Evolutionary conservation across 106 monocot species (phyloP).

Genomic region (Dendrobium nobile): DNA sequence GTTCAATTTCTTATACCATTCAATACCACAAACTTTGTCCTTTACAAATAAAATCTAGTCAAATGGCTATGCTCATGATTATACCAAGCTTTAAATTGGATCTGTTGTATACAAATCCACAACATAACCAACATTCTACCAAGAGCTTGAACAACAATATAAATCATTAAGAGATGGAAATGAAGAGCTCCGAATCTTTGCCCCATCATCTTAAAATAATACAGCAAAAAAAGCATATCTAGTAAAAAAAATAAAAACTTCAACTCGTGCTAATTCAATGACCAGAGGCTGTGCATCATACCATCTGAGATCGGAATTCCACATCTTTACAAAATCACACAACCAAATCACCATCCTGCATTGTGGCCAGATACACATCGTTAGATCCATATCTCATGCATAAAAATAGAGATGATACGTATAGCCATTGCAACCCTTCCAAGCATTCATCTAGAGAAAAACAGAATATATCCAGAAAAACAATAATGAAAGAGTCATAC

Average conservation of each 20-base stretch:
- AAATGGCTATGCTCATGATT: neutral
- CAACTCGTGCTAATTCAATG: neutral
- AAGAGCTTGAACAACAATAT: neutral
- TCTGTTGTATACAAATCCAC: neutral
- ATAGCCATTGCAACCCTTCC: neutral
- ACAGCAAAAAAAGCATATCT: neutral
- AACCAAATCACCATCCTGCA: conserved; percentile 76
- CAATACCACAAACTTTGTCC: neutral
- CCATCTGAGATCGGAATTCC: conserved; percentile 73
- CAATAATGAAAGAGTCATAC: neutral
- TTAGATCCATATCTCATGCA: neutral
- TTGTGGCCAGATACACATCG: conserved; percentile 2
- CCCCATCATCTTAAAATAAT: neutral
- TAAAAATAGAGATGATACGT: neutral
- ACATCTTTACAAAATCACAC: conserved; percentile 94
- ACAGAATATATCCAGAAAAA: neutral
- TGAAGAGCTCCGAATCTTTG: neutral
- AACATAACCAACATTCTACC: no score
- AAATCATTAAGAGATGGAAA: neutral
- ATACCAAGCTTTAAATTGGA: neutral
- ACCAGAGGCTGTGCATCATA: conserved; percentile 25
- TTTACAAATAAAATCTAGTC: neutral
- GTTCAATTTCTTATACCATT: neutral
- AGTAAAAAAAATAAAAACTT: neutral
- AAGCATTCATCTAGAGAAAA: neutral